Evolutionary conservation across 2,329 filamentous ascomycete species (phyloP).

Genomic region (Aureobasidium sp.): DNA sequence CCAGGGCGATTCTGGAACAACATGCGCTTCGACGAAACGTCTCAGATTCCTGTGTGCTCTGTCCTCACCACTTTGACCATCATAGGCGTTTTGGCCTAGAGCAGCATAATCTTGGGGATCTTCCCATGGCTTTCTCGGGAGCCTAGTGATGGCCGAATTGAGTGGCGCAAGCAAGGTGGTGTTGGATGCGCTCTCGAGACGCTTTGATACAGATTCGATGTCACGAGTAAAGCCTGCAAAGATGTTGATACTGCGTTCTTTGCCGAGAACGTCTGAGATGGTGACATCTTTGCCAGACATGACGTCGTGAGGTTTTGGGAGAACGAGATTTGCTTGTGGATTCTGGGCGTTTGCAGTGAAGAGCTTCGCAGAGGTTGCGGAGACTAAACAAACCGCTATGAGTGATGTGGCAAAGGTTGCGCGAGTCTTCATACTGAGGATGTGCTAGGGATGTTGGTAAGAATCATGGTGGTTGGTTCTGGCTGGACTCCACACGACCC

Average conservation of each 20-base stretch:
- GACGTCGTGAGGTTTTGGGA: slow-evolving; percentile 12
- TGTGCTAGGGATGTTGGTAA: background rate
- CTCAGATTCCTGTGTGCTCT: slow-evolving; percentile 69
- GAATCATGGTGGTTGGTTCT: slow-evolving; percentile 6
- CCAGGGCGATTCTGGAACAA: slow-evolving; percentile 73
- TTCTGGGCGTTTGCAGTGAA: background rate
- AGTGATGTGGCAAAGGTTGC: slow-evolving; percentile 4
- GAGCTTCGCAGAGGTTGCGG: slow-evolving; percentile 10
- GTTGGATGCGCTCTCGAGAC: slow-evolving; percentile 63
- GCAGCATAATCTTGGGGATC: slow-evolving; percentile 63
- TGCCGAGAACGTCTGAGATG: slow-evolving; percentile 77
- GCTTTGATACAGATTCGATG: slow-evolving; percentile 59
- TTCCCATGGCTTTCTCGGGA: slow-evolving; percentile 84
- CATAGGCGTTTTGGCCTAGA: slow-evolving; percentile 65
- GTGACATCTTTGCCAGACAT: slow-evolving; percentile 44
- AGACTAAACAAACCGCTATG: slow-evolving; percentile 9
- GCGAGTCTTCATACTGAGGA: slow-evolving; percentile 1
- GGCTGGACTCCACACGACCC: slow-evolving; percentile 1
- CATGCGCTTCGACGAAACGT: slow-evolving; percentile 78
- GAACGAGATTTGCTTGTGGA: slow-evolving; percentile 13
- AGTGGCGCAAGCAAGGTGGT: slow-evolving; percentile 82
- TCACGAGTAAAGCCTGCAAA: slow-evolving; percentile 78
- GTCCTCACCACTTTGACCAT: slow-evolving; percentile 65
- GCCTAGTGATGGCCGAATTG: slow-evolving; percentile 69
- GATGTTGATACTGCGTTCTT: slow-evolving; percentile 70